These are phyloP conservation scores for Trichoderma sp. DNA, from an alignment of 2,329 filamentous ascomycete species.

Conservation along the genomic window DNA sequence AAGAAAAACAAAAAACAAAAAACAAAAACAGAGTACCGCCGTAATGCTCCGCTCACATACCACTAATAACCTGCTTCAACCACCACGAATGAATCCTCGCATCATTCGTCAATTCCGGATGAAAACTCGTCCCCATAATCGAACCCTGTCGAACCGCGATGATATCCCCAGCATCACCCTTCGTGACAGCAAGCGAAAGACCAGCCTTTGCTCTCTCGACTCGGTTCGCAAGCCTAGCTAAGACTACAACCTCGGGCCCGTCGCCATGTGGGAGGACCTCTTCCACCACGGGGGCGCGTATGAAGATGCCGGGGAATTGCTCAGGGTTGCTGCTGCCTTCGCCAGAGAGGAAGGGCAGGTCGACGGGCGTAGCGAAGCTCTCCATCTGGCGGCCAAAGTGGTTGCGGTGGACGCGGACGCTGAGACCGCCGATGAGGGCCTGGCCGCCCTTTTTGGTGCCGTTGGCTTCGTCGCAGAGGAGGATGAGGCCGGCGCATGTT, in stretches of 20 bases:
- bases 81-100: constrained; percentile 92
- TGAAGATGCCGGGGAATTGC: constrained; percentile 81
- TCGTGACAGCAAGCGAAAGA: constrained; percentile 40
- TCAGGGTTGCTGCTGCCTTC: constrained; percentile 32
- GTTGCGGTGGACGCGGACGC: constrained; percentile 89
- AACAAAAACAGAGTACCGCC: background rate
- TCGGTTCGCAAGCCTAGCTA: background rate
- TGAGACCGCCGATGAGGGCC: constrained; percentile 87
- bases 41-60: constrained; percentile 21
- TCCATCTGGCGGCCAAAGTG: constrained; percentile 94
- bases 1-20: background rate
- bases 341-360: constrained; percentile 67
- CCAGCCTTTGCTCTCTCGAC: constrained; percentile 41
- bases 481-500: constrained; percentile 91
- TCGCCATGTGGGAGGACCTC: constrained; percentile 56
- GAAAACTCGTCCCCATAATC: constrained; percentile 92
- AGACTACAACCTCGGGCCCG: constrained; percentile 42
- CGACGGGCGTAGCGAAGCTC: constrained; percentile 77
- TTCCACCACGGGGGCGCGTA: constrained; percentile 91
- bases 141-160: constrained; percentile 89
- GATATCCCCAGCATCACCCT: constrained; percentile 67
- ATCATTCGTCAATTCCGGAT: constrained; percentile 90
- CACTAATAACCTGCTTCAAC: constrained; percentile 64
- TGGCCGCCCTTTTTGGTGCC: constrained; percentile 88
- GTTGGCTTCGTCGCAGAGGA: constrained; percentile 85